These are phyloP conservation scores for Colletotrichum sansevieriae DNA, from an alignment of 2,329 filamentous ascomycete genomes.

Conservation along the genomic window DNA sequence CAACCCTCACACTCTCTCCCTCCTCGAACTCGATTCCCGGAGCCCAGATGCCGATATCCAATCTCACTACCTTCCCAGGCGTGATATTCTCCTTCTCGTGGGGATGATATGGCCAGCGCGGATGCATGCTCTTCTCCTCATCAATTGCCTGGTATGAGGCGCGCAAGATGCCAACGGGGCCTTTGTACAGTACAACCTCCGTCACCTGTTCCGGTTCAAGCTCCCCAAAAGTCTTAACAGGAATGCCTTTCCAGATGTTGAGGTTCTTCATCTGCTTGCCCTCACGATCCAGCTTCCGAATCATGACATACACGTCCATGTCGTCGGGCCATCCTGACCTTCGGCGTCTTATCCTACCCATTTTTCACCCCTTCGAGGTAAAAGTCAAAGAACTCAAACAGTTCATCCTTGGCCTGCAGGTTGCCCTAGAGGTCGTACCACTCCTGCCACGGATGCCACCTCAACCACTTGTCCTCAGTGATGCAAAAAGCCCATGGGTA, in stretches of 20 bases:
- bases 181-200: constrained; percentile 46
- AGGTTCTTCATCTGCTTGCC: constrained; percentile 44
- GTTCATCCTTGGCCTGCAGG: too few relatives aligned
- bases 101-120: constrained; percentile 45
- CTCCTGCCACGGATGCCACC: too few relatives aligned
- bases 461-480: too few relatives aligned
- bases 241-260: constrained; percentile 45
- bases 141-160: constrained; percentile 46
- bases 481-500: too few relatives aligned
- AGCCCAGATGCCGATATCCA: constrained; percentile 49
- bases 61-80: constrained; percentile 44
- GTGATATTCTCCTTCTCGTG: constrained; percentile 31
- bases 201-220: constrained; percentile 25
- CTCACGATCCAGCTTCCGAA: constrained; percentile 2
- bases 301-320: constrained; percentile 56
- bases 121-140: constrained; percentile 45
- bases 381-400: too few relatives aligned
- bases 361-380: too few relatives aligned
- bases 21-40: constrained; percentile 48
- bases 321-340: constrained; percentile 45
- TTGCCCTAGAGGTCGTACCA: too few relatives aligned
- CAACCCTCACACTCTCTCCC: constrained; percentile 44
- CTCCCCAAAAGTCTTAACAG: constrained; percentile 40
- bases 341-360: too few relatives aligned
- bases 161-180: constrained; percentile 45